Percentiles rank a stretch among this genome's conserved stretches.
Evolutionary conservation across 1,284 basidiomycete genomes (phyloP).

Genomic region (Coriolopsis trogii): DNA sequence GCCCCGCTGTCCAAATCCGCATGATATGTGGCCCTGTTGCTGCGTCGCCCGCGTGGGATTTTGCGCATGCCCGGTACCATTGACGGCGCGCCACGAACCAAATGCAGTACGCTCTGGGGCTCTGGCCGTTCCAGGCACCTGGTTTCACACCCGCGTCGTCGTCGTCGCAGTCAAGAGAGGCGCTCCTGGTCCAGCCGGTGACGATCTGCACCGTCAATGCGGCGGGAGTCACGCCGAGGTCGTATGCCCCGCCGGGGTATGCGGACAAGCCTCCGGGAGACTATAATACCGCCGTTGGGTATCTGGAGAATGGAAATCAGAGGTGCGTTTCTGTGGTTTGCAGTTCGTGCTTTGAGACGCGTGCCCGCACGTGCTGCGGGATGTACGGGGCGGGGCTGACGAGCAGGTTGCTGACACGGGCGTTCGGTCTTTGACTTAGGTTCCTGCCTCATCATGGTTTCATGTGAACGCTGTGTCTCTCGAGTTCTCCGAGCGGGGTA

Average conservation of each 20-base stretch:
- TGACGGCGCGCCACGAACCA: no score
- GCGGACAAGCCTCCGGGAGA: constrained; percentile 44
- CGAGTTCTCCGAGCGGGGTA: not conserved
- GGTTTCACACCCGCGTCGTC: constrained; percentile 43
- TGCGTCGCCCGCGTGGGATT: no score
- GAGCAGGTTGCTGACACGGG: no score
- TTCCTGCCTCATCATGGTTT: constrained; percentile 29
- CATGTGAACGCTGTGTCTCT: not conserved
- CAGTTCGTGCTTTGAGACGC: not conserved
- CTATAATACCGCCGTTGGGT: constrained; percentile 54
- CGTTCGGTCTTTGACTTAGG: no score
- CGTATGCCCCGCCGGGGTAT: constrained; percentile 61
- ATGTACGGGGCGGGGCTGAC: no score
- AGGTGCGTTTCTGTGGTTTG: constrained; percentile 37
- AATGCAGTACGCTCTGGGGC: constrained; percentile 49
- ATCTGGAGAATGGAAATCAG: constrained; percentile 61
- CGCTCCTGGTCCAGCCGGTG: constrained; percentile 46
- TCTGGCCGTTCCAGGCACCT: constrained; percentile 46
- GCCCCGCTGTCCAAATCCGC: no score
- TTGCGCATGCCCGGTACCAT: no score
- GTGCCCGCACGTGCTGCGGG: not conserved
- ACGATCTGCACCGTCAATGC: constrained; percentile 46
- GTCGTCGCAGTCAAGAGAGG: constrained; percentile 22
- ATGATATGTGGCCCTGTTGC: no score
- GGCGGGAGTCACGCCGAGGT: constrained; percentile 43